Evolutionary conservation across 108 stramenopile genomes (phyloP).

Genomic region (Epipyxis sp.): DNA sequence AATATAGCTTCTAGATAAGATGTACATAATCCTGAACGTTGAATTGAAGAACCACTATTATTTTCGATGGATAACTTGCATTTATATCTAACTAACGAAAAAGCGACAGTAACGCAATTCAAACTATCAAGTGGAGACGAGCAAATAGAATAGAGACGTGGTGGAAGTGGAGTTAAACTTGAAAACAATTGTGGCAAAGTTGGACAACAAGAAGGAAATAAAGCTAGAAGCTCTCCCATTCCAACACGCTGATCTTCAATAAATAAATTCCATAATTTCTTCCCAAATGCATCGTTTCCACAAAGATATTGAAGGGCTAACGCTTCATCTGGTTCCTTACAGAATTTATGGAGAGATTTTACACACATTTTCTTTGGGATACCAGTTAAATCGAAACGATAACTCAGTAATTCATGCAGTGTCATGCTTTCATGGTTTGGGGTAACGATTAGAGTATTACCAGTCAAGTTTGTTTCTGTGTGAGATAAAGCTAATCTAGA

Average conservation of each 20-base stretch:
- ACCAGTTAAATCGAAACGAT: conserved; percentile 67
- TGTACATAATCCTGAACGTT: not conserved
- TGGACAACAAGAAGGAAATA: conserved; percentile 74
- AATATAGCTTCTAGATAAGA: not conserved
- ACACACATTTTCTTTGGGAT: conserved; percentile 67
- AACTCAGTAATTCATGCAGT: conserved; percentile 60
- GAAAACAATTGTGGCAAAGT: conserved; percentile 66
- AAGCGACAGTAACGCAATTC: conserved; percentile 62
- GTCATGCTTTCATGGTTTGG: conserved; percentile 57
- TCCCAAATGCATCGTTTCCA: not conserved
- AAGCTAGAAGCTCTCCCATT: conserved; percentile 69
- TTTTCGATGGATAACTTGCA: not conserved
- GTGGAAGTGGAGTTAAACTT: conserved; percentile 67
- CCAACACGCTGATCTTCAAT: conserved; percentile 69
- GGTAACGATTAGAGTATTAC: conserved; percentile 48
- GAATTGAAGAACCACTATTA: conserved; percentile 3
- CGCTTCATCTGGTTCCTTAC: conserved; percentile 58
- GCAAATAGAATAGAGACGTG: conserved; percentile 84
- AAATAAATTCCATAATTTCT: conserved; percentile 52
- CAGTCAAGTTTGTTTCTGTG: not conserved
- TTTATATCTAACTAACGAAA: conserved; percentile 79
- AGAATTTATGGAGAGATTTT: conserved; percentile 60
- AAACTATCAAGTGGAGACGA: conserved; percentile 71
- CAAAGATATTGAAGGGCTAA: conserved; percentile 56
- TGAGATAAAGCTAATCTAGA: not conserved